A percentile compares a stretch with the other conserved stretches of the same genome.
Conservation (phyloP, 257 asterid genomes). For the Vinca minor region DNA sequence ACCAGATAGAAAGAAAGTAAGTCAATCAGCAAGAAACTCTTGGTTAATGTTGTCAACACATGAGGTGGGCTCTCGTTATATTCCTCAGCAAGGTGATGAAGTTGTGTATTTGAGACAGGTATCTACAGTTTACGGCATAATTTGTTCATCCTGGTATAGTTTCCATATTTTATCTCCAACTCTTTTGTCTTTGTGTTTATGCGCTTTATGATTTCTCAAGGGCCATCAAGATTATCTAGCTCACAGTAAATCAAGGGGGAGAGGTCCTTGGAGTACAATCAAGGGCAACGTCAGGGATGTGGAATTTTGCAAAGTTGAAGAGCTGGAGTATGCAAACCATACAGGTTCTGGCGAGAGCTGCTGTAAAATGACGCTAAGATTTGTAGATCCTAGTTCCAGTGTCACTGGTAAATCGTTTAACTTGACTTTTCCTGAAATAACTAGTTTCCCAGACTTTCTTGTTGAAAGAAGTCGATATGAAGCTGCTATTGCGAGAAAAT, state of each 20-base stretch:
- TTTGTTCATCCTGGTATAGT: constrained; percentile 7
- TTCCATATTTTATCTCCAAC: constrained; percentile 1
- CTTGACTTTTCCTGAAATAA: constrained; percentile 74
- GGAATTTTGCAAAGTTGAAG: constrained; percentile 74
- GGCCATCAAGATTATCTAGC: constrained; percentile 78
- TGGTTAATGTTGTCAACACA: constrained; percentile 76
- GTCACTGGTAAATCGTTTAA: constrained; percentile 57
- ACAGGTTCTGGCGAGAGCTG: constrained; percentile 98
- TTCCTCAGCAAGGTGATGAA: constrained; percentile 83
- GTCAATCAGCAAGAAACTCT: constrained; percentile 55
- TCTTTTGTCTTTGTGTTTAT: constrained; percentile 10
- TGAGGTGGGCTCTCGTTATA: constrained; percentile 82
- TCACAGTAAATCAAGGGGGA: constrained; percentile 34
- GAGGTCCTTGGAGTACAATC: constrained; percentile 67
- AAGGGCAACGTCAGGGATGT: constrained; percentile 61
- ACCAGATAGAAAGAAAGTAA: constrained; percentile 49
- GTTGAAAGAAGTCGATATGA: constrained; percentile 82
- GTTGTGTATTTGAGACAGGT: constrained; percentile 89
- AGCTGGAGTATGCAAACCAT: constrained; percentile 57
- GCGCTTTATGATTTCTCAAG: constrained; percentile 29
- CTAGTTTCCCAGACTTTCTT: constrained; percentile 87
- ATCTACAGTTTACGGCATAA: background rate
- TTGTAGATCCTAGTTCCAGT: constrained; percentile 59
- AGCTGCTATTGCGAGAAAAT: constrained; percentile 65
- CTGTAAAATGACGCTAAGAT: constrained; percentile 72